Base-by-base conservation (phyloP, 768 basidiomycete genomes). In the Dendrothele bispora region DNA sequence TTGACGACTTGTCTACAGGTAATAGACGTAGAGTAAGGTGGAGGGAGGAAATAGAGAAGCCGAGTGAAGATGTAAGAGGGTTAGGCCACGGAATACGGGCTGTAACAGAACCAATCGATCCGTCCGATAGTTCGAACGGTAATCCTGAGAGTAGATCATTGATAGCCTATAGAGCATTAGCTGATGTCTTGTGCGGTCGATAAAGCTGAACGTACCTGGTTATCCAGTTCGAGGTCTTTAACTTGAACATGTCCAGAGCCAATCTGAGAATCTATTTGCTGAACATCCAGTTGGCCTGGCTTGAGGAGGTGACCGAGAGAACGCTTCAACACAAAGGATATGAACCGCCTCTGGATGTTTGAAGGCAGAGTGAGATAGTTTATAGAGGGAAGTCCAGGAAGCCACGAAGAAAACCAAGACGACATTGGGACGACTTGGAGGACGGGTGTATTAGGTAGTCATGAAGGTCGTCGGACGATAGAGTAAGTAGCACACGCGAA, bases 221-320 rank as follows among this genome's bases (percentile, higher is more conserved):
- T 75, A 63, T 92, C 82, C 41, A 98, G 69, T 61, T 93, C 82
- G 46, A 97, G 71, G 58, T 92, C 84, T 53, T 85, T 85, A 29
- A 98, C 79, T 65, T 93, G 89, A 4, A 97, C 83, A 62, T 80
- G 86, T 15, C 95, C 95, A 34, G 86, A 87, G n/a, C 91, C 88
- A 58, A 98, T 86, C 67, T 95, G 91, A 24, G 91, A 88, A 57
- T 95, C 91, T 57, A 97, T 86, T 67, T 91, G 84, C 46, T 85
- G 78, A 43, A 81, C 74, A 68, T 97, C 90, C 48, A 97, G 79
- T 58, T 94, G 93, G 14, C 91, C 94, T 8, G 89, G 90, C 62
- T 86, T 88, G 45, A 98, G 77, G 51, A 97, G 77, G 61, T 87
- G 88, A 10, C 95, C 95, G 0, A 98, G 71, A 7, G 82, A 77